These are phyloP conservation scores for Daldinia decipiens DNA, from an alignment of 495 filamentous ascomycete genomes.

Conservation along the genomic window DNA sequence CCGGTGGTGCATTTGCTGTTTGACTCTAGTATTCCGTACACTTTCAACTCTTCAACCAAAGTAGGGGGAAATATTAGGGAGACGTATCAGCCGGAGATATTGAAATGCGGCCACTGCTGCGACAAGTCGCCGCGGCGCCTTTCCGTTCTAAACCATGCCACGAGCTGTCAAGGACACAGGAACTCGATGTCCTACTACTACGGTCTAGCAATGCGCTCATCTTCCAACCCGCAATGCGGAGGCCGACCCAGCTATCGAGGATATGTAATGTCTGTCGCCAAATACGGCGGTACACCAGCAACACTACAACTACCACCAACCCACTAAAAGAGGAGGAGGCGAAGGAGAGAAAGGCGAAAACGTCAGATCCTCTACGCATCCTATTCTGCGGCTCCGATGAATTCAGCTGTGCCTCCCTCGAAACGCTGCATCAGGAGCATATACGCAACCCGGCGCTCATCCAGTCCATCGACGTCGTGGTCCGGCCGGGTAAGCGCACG, in stretches of 20 bases:
- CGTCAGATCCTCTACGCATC: slow-evolving; percentile 75
- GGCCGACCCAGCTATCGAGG: background rate
- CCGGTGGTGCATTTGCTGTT: background rate
- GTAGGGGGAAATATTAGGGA: too few species aligned
- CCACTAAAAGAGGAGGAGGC: background rate
- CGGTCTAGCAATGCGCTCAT: background rate
- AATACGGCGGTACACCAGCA: slow-evolving; percentile 12
- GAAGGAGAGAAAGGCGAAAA: background rate
- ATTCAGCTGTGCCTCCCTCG: slow-evolving; percentile 85
- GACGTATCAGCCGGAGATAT: background rate
- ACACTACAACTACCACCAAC: background rate
- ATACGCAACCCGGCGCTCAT: slow-evolving; percentile 65
- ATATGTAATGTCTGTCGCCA: slow-evolving; percentile 9
- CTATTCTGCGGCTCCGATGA: slow-evolving; percentile 96
- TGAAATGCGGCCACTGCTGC: slow-evolving; percentile 19
- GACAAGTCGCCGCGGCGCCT: slow-evolving; percentile 4
- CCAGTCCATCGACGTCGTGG: slow-evolving; percentile 87
- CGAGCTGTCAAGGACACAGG: background rate
- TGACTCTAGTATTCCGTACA: background rate
- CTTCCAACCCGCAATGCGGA: background rate
- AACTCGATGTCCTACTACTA: background rate
- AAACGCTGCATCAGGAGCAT: slow-evolving; percentile 72
- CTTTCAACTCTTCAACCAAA: background rate
- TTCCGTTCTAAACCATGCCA: slow-evolving; percentile 11
- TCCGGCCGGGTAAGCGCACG: slow-evolving; percentile 75